phyloP scores from a whole-genome alignment of 2,329 filamentous ascomycete species.

The Cephalotrichum gorgonifer region DNA sequence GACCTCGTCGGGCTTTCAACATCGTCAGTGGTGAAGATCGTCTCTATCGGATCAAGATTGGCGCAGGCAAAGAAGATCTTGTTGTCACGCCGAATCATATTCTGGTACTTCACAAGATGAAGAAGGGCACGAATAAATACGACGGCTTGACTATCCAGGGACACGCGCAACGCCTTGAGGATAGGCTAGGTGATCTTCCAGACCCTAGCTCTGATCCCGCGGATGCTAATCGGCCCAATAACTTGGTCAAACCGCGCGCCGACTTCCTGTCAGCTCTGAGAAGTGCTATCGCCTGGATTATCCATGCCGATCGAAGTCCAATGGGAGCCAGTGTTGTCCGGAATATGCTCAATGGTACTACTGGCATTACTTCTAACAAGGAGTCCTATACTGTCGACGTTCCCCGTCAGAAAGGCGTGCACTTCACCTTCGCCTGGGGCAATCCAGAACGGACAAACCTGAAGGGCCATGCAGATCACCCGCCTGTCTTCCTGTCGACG shows the following conservation, averaged over 20 bases:
- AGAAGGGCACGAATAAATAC: slow-evolving; percentile 7
- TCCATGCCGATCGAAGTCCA: neutral
- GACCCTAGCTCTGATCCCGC: neutral
- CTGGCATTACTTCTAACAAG: neutral
- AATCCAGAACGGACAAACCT: neutral
- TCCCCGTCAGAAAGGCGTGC: neutral
- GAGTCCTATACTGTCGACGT: neutral
- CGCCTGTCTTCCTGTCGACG: neutral
- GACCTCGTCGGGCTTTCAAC: slow-evolving; percentile 35
- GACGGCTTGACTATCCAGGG: neutral
- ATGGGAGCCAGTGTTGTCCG: neutral
- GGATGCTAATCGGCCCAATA: neutral
- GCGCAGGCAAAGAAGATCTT: slow-evolving; percentile 28
- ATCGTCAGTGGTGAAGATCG: slow-evolving; percentile 34
- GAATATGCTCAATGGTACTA: neutral
- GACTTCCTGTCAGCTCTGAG: neutral
- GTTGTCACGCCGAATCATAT: slow-evolving; percentile 39
- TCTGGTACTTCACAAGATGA: slow-evolving; percentile 29
- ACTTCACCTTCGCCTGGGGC: neutral
- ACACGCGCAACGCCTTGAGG: neutral
- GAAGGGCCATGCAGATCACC: neutral
- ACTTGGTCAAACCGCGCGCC: neutral
- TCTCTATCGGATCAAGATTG: slow-evolving; percentile 38
- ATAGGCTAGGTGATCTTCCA: neutral
- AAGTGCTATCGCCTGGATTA: neutral